Evolutionary conservation across 257 asterid genomes (phyloP).

Genomic region (Euphrasia confusa): DNA sequence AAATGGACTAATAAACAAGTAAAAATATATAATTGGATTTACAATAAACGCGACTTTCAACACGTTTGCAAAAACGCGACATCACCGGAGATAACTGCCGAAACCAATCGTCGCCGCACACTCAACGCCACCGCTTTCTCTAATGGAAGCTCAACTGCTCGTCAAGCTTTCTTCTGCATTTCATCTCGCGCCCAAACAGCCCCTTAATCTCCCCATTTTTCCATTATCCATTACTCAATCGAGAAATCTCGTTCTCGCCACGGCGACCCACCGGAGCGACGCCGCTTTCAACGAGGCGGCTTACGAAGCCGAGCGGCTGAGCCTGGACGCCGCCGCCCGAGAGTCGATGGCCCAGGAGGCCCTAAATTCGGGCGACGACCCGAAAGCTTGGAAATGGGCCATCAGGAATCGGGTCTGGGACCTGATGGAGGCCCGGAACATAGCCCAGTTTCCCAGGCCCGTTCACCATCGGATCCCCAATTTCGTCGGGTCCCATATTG

Average conservation of each 20-base stretch:
- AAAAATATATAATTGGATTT: too few species aligned
- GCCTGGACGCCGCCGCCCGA: conserved; percentile 71
- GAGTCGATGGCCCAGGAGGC: conserved; percentile 63
- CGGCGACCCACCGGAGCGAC: conserved; percentile 32
- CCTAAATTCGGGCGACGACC: conserved; percentile 47
- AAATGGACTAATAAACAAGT: too few species aligned
- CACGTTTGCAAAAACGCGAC: not conserved
- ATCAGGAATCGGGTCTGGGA: conserved; percentile 85
- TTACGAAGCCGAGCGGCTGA: conserved; percentile 76
- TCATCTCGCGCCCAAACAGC: conserved; percentile 31
- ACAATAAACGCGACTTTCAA: not conserved
- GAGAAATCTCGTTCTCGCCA: conserved; percentile 15
- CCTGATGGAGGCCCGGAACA: conserved; percentile 72
- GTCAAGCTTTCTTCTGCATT: conserved; percentile 31
- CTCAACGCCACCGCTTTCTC: not conserved
- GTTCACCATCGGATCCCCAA: conserved; percentile 95
- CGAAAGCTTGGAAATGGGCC: conserved; percentile 88
- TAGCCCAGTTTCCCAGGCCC: conserved; percentile 90
- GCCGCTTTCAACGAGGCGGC: conserved; percentile 52
- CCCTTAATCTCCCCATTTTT: not conserved
- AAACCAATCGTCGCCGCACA: conserved; percentile 10
- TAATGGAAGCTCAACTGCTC: conserved; percentile 38
- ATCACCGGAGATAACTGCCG: conserved; percentile 9
- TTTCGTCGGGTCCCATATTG: conserved; percentile 57
- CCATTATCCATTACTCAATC: too few species aligned